Base-by-base conservation (phyloP, 305 asterid genomes). In the Fraxinus angustifolia region DNA sequence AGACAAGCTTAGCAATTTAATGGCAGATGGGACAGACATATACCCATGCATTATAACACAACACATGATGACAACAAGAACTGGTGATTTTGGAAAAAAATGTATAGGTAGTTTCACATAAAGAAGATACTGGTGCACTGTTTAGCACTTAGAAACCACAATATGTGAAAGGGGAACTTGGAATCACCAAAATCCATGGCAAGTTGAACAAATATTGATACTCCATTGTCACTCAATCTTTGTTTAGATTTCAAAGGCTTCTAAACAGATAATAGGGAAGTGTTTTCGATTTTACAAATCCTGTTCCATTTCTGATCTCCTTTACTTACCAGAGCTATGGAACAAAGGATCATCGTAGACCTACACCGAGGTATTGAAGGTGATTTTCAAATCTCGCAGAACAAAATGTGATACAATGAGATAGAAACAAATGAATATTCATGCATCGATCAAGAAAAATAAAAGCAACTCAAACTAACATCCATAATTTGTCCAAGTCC, bases 1-100 rank as follows among this genome's bases (percentile, higher is more conserved):
- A 26, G n/a, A 53, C 56, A 4, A 16, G 79, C 23, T 35, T 19
- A n/a, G 45, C 19, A 34, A 56, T 73, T 35, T 33, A 60, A 68
- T 38, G 53, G 45, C 70, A 62, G 67, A 81, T 50, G 48, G 34
- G 50, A 76, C 60, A 76, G 76, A 62, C 74, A 10, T 70, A 26
- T 16, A n/a, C 36, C 36, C 38, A 38, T 65, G 17, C 21, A 21
- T 67, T 48, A 38, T 40, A 35, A 70, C 33, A 38, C 1, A 35
- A 28, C 17, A 26, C 14, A 17, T 16, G 26, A 75, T 81, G 3
- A 53, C 33, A 73, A 65, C 6, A 36, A 19, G 42, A 73, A 62
- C 50, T 14, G 28, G 16, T 34, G 12, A 28, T 26, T 4, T 23
- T 48, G 19, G 50, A 40, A 48, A 17, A n/a, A 76, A 60, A 60